phyloP scores from a whole-genome alignment of 1,284 basidiomycete genomes.

The Schizopora paradoxa region DNA sequence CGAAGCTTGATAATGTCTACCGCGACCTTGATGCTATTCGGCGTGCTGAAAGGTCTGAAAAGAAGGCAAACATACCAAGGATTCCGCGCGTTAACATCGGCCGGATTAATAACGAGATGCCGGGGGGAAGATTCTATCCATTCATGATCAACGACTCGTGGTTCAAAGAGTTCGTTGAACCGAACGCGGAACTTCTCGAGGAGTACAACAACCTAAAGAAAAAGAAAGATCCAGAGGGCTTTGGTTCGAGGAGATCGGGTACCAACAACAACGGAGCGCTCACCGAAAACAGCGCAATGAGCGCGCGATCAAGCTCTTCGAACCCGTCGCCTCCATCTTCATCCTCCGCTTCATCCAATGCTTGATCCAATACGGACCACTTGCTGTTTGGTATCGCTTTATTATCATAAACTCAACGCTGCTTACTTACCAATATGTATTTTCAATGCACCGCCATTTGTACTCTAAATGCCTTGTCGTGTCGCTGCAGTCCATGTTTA shows the following conservation, averaged over 20 bases:
- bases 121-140: not conserved
- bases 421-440: no score
- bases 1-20: conserved; percentile 6
- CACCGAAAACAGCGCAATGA: no score
- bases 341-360: no score
- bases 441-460: no score
- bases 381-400: no score
- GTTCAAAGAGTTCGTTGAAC: not conserved
- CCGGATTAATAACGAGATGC: not conserved
- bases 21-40: not conserved
- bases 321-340: no score
- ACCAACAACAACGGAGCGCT: no score
- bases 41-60: not conserved
- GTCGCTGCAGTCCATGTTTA: not conserved
- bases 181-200: not conserved
- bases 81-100: not conserved
- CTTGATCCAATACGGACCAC: no score
- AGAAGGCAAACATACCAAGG: not conserved
- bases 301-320: no score
- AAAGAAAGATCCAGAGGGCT: conserved; percentile 4
- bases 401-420: no score
- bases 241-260: not conserved
- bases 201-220: no score
- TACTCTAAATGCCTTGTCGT: no score
- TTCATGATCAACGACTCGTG: conserved; percentile 6